Evolutionary conservation across 352 stramenopile genomes (phyloP), one percentile per base, ranked within the genome.

Genomic region (Phytophthora uliginosa): DNA sequence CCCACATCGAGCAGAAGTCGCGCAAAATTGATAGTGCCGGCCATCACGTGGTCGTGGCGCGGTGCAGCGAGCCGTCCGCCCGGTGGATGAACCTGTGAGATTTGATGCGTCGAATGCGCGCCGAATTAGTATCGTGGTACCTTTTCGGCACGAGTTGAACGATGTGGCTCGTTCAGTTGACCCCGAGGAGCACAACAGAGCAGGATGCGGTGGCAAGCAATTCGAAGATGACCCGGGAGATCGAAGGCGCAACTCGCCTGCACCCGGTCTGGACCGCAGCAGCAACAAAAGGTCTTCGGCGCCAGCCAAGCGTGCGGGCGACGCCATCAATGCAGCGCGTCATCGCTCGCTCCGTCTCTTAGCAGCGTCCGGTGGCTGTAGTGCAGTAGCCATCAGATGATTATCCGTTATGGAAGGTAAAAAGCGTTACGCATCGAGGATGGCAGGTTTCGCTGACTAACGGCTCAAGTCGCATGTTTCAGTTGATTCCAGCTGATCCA

Each of bases 51-150:
- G 48, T 61, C 54, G 64, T 47, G 42, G 38, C 10, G 48, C 33
- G 45, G 34, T 51, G 31, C 24, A 7, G 12, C 24, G 17, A 47
- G 57, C 36, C 63, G 40, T 76, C 63, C 63, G 33, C 69, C 22
- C 12, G 31, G 63, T 72, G 63, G 69, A 72, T 38, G 24, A 7
- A 58, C 54, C 62, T 71, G 48, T 10, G 22, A 71, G 8, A 63
- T 3, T 63, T 62, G 5, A 71, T 75, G 33, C 26, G 5, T 5
- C 15, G 24, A 15, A 13, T 24, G n/a, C 24, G 7, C 53, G 5
- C 51, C 13, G 51, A 57, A 38, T 57, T 24, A 36, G 51, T 20
- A 33, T 15, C 48, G 24, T 38, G 51, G 51, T 38, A 57, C 24
- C 20, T 28, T 26, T 57, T 57, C 24, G 24, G 51, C 51, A 33